A percentile compares a stretch with the other conserved stretches of the same genome.
These are phyloP conservation scores for Aspergillus caelatus DNA, from an alignment of 2,329 filamentous ascomycete species.

Conservation along the genomic window DNA sequence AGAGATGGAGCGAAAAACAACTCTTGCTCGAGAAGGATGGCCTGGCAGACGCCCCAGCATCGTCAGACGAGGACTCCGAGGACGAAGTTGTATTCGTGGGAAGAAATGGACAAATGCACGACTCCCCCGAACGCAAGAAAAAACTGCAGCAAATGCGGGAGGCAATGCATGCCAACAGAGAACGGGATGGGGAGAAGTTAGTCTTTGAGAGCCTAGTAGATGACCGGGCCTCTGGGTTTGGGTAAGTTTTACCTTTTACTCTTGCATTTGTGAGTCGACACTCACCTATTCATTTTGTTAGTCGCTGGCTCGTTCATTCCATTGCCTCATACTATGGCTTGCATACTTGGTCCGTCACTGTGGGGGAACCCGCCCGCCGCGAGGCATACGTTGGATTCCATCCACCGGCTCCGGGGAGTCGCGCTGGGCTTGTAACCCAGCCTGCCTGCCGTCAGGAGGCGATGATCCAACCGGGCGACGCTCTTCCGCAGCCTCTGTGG, in stretches of 20 bases:
- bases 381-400: slow-evolving; percentile 80
- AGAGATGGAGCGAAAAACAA: slow-evolving; percentile 60
- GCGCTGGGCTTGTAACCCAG: slow-evolving; percentile 25
- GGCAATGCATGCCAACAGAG: slow-evolving; percentile 30
- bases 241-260: slow-evolving; percentile 56
- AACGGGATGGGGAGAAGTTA: slow-evolving; percentile 65
- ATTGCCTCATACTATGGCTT: slow-evolving; percentile 92
- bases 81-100: slow-evolving; percentile 94
- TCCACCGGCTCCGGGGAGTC: slow-evolving; percentile 35
- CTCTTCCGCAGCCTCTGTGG: slow-evolving; percentile 43
- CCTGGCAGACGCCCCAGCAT: slow-evolving; percentile 46
- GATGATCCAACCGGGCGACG: slow-evolving; percentile 37
- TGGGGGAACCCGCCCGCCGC: slow-evolving; percentile 69
- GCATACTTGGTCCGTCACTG: slow-evolving; percentile 76
- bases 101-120: slow-evolving; percentile 64
- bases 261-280: slow-evolving; percentile 6
- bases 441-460: slow-evolving; percentile 31
- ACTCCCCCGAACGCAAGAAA: slow-evolving; percentile 58
- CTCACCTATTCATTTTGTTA: slow-evolving; percentile 39
- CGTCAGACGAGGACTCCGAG: slow-evolving; percentile 59
- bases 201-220: slow-evolving; percentile 79
- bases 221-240: slow-evolving; percentile 78
- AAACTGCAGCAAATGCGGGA: slow-evolving; percentile 52
- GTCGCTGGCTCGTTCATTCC: slow-evolving; percentile 89
- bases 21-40: slow-evolving; percentile 50